These are phyloP conservation scores for Fraxinus sp. DNA, from an alignment of 305 asterid genomes.

Conservation along the genomic window DNA sequence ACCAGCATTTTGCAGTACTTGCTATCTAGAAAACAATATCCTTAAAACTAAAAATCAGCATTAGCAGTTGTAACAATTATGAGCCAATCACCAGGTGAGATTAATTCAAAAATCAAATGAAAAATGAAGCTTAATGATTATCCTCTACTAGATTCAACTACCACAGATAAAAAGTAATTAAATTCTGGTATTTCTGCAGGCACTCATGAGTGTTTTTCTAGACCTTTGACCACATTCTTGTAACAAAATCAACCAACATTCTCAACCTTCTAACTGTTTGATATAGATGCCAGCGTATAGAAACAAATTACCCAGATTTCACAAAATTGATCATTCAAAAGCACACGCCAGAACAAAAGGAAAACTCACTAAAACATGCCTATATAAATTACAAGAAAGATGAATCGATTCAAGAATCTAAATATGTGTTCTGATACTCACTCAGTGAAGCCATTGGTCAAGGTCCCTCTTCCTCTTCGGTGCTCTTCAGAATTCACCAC, in stretches of 20 bases:
- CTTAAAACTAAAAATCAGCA: background rate
- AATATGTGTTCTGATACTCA: slow-evolving; percentile 20
- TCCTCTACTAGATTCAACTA: background rate
- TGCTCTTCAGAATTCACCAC: slow-evolving; percentile 4
- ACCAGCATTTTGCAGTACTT: background rate
- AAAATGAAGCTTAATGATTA: background rate
- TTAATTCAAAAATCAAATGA: background rate
- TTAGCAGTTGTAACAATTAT: background rate
- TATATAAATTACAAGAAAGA: background rate
- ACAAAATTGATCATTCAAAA: background rate
- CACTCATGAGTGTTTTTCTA: background rate
- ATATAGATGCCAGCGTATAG: background rate
- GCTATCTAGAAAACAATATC: background rate
- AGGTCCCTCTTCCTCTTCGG: slow-evolving; percentile 28
- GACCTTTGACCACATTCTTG: background rate
- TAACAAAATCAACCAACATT: background rate
- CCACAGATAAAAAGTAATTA: background rate
- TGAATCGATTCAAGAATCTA: background rate
- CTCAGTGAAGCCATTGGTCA: slow-evolving; percentile 42
- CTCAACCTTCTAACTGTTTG: background rate
- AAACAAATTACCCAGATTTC: background rate
- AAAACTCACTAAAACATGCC: background rate
- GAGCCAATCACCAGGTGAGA: background rate
- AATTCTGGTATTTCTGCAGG: background rate
- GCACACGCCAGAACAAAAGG: background rate